A percentile compares a stretch with the other conserved stretches of the same genome.
phyloP scores from a whole-genome alignment of 306 rosid species.

The Crotalaria pallida region DNA sequence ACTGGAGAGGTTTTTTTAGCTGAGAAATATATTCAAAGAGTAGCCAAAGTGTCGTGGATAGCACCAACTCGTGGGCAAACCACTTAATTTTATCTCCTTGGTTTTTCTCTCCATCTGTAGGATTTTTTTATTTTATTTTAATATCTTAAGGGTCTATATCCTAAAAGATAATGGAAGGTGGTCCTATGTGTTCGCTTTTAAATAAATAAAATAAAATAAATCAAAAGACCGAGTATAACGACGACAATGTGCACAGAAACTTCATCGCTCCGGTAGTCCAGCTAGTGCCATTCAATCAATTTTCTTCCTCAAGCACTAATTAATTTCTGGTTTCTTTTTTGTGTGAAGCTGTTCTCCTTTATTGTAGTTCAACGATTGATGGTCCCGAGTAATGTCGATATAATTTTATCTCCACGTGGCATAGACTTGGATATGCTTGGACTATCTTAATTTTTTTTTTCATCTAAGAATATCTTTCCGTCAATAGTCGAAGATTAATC shows the following conservation, averaged over 20 bases:
- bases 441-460: background rate
- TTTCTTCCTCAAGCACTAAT: background rate
- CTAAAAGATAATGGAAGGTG: conserved; percentile 1
- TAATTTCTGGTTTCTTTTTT: background rate
- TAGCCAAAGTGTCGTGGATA: conserved; percentile 32
- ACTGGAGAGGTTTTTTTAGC: background rate
- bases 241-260: background rate
- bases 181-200: background rate
- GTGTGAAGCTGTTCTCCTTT: background rate
- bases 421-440: background rate
- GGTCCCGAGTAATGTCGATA: background rate
- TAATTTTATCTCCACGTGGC: background rate
- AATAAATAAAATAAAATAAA: background rate
- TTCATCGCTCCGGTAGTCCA: background rate
- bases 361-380: background rate
- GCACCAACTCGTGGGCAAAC: conserved; percentile 32
- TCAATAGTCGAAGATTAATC: no score
- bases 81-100: conserved; percentile 24
- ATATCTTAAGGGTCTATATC: background rate
- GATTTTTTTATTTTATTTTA: no score
- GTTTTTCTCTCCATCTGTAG: background rate
- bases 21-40: conserved; percentile 5
- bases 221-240: background rate
- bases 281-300: background rate
- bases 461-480: no score